phyloP scores from a whole-genome alignment of 2,329 filamentous ascomycete genomes.

The Diaporthe citri region DNA sequence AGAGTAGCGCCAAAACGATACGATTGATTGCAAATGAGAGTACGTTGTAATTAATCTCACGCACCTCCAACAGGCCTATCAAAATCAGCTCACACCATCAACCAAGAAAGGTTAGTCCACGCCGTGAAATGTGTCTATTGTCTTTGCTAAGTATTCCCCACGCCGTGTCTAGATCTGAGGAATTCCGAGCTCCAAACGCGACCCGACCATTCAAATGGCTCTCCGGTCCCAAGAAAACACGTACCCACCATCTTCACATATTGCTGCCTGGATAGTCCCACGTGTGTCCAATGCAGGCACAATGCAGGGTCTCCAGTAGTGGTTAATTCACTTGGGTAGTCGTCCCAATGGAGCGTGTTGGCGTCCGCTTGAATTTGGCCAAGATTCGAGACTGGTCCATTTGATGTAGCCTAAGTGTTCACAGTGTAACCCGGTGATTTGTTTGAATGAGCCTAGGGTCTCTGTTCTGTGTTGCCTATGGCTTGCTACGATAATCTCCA shows the following conservation, averaged over 20 bases:
- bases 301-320: neutral
- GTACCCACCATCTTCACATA: neutral
- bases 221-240: neutral
- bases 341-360: neutral
- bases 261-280: slow-evolving; percentile 1
- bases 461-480: neutral
- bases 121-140: neutral
- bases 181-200: neutral
- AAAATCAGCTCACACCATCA: neutral
- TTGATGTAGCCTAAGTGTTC: neutral
- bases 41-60: neutral
- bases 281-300: neutral
- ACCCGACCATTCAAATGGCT: neutral
- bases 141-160: neutral
- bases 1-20: too few species aligned
- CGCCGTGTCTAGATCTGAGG: neutral
- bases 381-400: slow-evolving; percentile 5
- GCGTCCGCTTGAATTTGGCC: neutral
- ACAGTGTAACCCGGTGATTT: too few species aligned
- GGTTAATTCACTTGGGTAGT: neutral
- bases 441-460: neutral
- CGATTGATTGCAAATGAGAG: too few species aligned
- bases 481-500: too few species aligned
- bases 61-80: neutral
- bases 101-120: neutral